These are phyloP conservation scores for Myxozyma monticola DNA, from an alignment of 805 yeast species.

Conservation along the genomic window DNA sequence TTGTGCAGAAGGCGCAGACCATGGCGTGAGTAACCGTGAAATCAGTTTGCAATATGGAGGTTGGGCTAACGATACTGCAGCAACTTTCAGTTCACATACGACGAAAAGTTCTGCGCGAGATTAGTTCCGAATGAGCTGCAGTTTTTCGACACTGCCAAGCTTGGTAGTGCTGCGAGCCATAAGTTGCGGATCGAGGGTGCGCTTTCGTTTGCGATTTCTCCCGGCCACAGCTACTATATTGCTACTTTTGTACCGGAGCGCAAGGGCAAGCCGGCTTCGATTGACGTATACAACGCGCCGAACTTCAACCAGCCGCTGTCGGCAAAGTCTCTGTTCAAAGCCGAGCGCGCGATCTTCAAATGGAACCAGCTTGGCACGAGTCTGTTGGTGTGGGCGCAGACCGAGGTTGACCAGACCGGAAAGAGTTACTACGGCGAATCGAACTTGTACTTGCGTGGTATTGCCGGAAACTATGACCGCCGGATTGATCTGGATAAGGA, in stretches of 20 bases:
- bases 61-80: conserved; percentile 7
- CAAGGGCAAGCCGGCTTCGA: conserved; percentile 84
- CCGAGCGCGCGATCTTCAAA: conserved; percentile 85
- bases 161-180: conserved; percentile 50
- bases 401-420: conserved; percentile 92
- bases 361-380: conserved; percentile 98
- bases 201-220: conserved; percentile 68
- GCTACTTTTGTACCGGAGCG: conserved; percentile 89
- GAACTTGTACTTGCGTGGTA: conserved; percentile 82
- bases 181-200: conserved; percentile 56
- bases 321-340: conserved; percentile 88
- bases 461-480: conserved; percentile 88
- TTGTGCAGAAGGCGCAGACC: conserved; percentile 78
- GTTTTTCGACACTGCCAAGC: conserved; percentile 57
- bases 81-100: conserved; percentile 77
- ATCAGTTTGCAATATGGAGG: too few relatives aligned
- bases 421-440: conserved; percentile 97
- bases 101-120: conserved; percentile 71
- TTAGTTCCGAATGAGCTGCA: conserved; percentile 62
- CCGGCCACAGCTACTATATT: conserved; percentile 85
- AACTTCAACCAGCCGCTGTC: conserved; percentile 75
- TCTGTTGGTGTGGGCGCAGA: conserved; percentile 84
- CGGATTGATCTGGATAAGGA: conserved; percentile 84
- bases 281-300: conserved; percentile 79
- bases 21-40: conserved; percentile 32